These are phyloP conservation scores for Apiospora pterosperma DNA, from an alignment of 2,329 filamentous ascomycete genomes.

Conservation along the genomic window DNA sequence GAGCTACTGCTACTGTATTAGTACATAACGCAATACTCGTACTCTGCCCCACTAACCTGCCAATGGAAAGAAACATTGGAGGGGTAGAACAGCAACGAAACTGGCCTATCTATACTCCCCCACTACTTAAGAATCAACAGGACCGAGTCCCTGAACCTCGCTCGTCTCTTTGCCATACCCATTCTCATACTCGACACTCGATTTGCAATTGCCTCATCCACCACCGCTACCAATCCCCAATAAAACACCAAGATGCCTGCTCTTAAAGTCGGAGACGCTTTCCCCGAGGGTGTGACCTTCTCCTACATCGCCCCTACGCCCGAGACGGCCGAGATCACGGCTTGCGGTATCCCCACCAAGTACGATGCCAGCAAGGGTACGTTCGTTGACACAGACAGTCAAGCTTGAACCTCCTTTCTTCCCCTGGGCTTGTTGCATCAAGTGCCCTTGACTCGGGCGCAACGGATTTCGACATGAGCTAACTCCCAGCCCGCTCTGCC, in stretches of 20 bases:
- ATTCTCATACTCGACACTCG: neutral
- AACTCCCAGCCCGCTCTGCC: neutral
- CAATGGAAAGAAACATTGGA: neutral
- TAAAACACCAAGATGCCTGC: constrained; percentile 45
- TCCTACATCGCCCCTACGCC: constrained; percentile 76
- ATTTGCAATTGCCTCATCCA: neutral
- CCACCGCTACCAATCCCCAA: neutral
- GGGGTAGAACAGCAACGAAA: constrained; percentile 1
- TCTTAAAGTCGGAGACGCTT: constrained; percentile 77
- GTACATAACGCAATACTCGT: neutral
- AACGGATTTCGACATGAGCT: neutral
- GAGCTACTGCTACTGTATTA: too few species aligned
- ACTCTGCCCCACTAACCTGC: neutral
- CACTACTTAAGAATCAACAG: neutral
- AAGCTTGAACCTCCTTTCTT: neutral
- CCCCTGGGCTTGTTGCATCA: too few species aligned
- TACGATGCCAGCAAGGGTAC: constrained; percentile 76
- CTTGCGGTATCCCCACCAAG: constrained; percentile 73
- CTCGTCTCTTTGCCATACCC: neutral
- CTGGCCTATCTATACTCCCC: neutral
- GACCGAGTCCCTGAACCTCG: neutral
- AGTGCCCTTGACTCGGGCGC: neutral
- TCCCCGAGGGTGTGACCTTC: constrained; percentile 80
- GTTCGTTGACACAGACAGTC: constrained; percentile 11
- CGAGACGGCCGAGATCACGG: constrained; percentile 65